A percentile compares a stretch with the other conserved stretches of the same genome.
These are phyloP conservation scores for Capsicum pubescens DNA, from an alignment of 257 asterid genomes.

Conservation along the genomic window DNA sequence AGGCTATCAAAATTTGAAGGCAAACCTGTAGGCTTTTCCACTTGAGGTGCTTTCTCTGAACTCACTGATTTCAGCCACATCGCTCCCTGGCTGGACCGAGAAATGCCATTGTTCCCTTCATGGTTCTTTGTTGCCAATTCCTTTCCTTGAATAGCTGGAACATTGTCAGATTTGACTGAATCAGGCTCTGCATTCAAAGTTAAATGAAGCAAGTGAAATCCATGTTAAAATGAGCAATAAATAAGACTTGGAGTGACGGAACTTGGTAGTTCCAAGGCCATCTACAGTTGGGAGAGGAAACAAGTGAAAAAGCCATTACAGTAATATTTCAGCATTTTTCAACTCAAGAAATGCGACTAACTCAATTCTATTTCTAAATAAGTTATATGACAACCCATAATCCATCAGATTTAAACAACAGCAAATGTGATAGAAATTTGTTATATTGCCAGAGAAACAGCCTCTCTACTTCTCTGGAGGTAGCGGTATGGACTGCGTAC, in stretches of 20 bases:
- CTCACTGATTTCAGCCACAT: conserved; percentile 61
- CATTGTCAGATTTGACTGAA: conserved; percentile 46
- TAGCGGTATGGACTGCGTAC: too few relatives aligned
- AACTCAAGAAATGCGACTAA: too few relatives aligned
- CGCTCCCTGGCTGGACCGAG: conserved; percentile 63
- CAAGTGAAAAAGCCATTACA: conserved; percentile 1
- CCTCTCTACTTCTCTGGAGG: too few relatives aligned
- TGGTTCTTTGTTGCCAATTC: conserved; percentile 53
- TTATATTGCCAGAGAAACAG: background rate
- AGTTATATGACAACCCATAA: too few relatives aligned
- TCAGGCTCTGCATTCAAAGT: conserved; percentile 57
- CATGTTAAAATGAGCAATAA: conserved; percentile 14
- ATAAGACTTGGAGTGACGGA: conserved; percentile 13
- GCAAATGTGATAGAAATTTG: background rate
- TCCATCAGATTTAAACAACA: background rate
- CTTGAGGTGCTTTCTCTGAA: conserved; percentile 56
- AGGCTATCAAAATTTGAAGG: conserved; percentile 50
- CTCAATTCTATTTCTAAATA: too few relatives aligned
- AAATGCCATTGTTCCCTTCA: conserved; percentile 57
- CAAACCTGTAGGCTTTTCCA: conserved; percentile 53
- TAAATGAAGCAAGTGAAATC: conserved; percentile 29
- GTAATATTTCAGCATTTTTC: background rate
- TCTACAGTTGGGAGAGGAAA: background rate
- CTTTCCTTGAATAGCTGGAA: conserved; percentile 48
- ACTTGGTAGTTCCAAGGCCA: background rate